A percentile compares a stretch with the other conserved stretches of the same genome.
Evolutionary conservation across 1,284 basidiomycete species (phyloP).

Genomic region (Heliocybe sulcata): DNA sequence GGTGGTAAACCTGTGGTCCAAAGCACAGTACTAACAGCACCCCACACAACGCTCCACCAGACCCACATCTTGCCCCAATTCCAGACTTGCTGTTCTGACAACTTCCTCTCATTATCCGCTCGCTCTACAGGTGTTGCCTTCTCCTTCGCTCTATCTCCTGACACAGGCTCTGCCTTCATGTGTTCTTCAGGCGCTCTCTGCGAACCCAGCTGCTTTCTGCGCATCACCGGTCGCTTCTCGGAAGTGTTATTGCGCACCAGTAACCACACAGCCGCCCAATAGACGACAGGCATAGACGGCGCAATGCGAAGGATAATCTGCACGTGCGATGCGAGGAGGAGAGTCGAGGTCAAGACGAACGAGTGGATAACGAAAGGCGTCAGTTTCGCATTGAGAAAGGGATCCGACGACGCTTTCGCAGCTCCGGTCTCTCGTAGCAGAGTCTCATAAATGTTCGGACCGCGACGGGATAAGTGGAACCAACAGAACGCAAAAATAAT

Average conservation of each 20-base stretch:
- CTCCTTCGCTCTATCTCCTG: not conserved
- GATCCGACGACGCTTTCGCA: constrained; percentile 8
- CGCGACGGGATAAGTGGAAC: constrained; percentile 24
- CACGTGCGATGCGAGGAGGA: constrained; percentile 81
- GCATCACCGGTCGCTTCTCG: not conserved
- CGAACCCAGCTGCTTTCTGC: not conserved
- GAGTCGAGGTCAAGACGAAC: constrained; percentile 45
- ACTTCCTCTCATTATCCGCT: not conserved
- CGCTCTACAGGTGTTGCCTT: not conserved
- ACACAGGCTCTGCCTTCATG: too few relatives aligned
- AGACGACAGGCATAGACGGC: constrained; percentile 73
- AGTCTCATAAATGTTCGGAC: constrained; percentile 8
- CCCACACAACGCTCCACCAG: constrained; percentile 75
- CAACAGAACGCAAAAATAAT: constrained; percentile 40
- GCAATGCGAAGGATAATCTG: constrained; percentile 86
- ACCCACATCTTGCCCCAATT: constrained; percentile 48
- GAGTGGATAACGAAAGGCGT: constrained; percentile 70
- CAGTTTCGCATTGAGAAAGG: constrained; percentile 28
- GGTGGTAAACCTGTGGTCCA: constrained; percentile 90
- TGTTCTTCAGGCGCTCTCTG: not conserved
- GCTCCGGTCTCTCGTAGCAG: constrained; percentile 9
- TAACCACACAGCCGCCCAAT: constrained; percentile 78
- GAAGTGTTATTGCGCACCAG: constrained; percentile 30
- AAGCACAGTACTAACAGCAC: constrained; percentile 61
- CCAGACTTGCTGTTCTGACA: not conserved